Base-by-base conservation (phyloP, 495 filamentous ascomycete genomes). In the Aspergillus egyptiacus region DNA sequence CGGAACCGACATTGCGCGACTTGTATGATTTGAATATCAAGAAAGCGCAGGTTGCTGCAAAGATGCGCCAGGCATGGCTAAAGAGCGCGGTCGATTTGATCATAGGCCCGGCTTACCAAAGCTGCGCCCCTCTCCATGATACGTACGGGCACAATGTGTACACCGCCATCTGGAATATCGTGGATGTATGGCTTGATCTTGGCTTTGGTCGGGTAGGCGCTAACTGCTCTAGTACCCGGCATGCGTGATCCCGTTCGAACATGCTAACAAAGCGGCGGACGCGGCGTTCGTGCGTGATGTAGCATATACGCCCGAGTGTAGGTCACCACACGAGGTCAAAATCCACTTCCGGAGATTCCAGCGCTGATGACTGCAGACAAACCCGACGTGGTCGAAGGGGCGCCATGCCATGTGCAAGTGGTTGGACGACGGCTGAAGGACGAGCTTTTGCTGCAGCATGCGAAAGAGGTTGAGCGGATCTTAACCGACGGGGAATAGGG, bases 131-230 rank as follows among this genome's bases (percentile, higher is more conserved):
- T 17, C 53, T 59, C 9, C 65, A 74, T 53, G 77, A 80, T 61
- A 69, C 64, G 0, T 80, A 66, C 51, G 71, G 73, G 0, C 51
- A 65, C 39, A 61, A 68, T 13, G 39, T 67, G 5, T 79, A 79
- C 54, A 78, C 77, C 2, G 57, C 71, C 6, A 44, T 78, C 22
- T 63, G 64, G 60, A 79, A 78, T 47, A n/a, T 78, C 46, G 43
- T 79, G 2, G 73, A 79, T 63, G 77, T 78, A 59, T 56, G 75
- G 62, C 6, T 11, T 34, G 17, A 11, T 11, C 2, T 6, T 22
- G 0, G 6, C n/a, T 11, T 25, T n/a, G 4, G 6, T n/a, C 15
- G 6, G 11, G 9, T 6, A 18, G 35, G 6, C 46, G 46, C 41
- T 54, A 31, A 57, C 27, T 18, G 8, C 15, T 5, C 7, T 42